Conservation (phyloP, 2,329 filamentous ascomycete species). For the Penicillium griseofulvum region DNA sequence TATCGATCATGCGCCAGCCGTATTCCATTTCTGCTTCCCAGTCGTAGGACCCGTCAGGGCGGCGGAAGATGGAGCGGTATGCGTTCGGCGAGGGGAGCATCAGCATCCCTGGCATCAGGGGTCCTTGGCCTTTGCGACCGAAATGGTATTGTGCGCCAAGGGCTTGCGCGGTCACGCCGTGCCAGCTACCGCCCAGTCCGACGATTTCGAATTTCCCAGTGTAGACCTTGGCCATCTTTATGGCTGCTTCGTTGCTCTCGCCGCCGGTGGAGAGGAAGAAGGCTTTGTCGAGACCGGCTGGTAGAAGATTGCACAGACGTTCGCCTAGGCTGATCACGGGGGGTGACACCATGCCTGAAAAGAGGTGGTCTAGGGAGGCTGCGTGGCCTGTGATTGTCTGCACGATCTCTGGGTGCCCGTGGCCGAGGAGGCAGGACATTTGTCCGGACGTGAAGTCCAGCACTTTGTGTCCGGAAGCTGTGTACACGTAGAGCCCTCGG, state of each 20-base stretch:
- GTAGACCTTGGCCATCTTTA: conserved; percentile 62
- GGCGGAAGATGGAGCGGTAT: conserved; percentile 61
- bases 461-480: conserved; percentile 32
- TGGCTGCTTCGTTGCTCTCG: conserved; percentile 61
- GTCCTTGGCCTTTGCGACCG: conserved; percentile 21
- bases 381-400: conserved; percentile 51
- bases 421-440: conserved; percentile 59
- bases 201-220: conserved; percentile 66
- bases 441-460: conserved; percentile 62
- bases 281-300: conserved; percentile 50
- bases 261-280: conserved; percentile 59
- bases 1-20: conserved; percentile 60
- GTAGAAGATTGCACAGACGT: conserved; percentile 50
- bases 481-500: conserved; percentile 8
- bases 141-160: conserved; percentile 46
- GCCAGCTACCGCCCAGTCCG: conserved; percentile 58
- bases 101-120: conserved; percentile 55
- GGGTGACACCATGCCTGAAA: conserved; percentile 59
- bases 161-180: conserved; percentile 59
- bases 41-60: conserved; percentile 59
- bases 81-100: conserved; percentile 59
- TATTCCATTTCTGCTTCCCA: conserved; percentile 64
- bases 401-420: conserved; percentile 59
- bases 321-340: conserved; percentile 56
- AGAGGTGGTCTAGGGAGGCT: conserved; percentile 56